Evolutionary conservation across 148 eudicot genomes (phyloP).

Genomic region (Chenopodium berlandieri): DNA sequence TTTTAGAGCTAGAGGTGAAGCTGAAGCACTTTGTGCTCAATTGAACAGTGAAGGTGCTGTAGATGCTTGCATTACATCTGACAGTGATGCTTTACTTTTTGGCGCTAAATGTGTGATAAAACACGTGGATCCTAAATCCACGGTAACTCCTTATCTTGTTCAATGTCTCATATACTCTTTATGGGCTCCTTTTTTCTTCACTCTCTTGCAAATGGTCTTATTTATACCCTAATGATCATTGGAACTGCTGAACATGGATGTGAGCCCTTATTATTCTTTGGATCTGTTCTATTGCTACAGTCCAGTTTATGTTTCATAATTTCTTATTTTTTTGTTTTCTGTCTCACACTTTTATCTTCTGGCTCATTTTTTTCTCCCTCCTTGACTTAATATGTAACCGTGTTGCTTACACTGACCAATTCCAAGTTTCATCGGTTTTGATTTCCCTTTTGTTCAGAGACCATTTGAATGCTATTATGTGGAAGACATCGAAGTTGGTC

Average conservation of each 20-base stretch:
- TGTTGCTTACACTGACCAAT: background rate
- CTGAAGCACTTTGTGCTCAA: conserved; percentile 94
- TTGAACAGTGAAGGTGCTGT: conserved; percentile 75
- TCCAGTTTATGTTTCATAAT: background rate
- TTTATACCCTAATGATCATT: background rate
- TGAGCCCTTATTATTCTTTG: background rate
- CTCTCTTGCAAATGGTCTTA: too few relatives aligned
- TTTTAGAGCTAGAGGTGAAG: conserved; percentile 76
- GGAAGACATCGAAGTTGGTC: conserved; percentile 72
- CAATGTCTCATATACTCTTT: background rate
- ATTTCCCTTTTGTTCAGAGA: conserved; percentile 46
- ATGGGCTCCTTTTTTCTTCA: background rate
- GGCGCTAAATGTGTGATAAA: conserved; percentile 87
- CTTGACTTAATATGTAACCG: background rate
- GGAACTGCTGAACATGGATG: background rate
- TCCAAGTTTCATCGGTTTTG: background rate
- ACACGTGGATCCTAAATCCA: conserved; percentile 60
- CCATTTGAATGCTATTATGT: conserved; percentile 87
- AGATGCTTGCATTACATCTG: conserved; percentile 94
- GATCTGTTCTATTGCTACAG: background rate
- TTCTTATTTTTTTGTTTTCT: background rate
- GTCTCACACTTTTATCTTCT: background rate
- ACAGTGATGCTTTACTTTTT: conserved; percentile 86
- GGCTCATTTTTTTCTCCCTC: background rate
- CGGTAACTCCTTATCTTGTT: conserved; percentile 36